phyloP scores from a whole-genome alignment of 345 rosid species.

The Citrus unshiu region DNA sequence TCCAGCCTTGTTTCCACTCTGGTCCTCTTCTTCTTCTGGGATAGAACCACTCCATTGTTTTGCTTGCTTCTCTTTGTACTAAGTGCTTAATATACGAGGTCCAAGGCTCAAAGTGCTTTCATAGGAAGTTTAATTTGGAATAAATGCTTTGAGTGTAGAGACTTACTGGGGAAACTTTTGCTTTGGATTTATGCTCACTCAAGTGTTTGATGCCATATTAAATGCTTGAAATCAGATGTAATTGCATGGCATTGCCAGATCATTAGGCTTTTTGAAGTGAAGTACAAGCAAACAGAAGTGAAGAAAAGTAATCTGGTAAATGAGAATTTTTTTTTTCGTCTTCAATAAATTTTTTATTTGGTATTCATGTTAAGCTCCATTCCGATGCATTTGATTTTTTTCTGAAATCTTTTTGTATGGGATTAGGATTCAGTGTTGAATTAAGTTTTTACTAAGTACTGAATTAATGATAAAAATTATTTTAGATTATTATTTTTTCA shows the following conservation, averaged over 20 bases:
- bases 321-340: not conserved
- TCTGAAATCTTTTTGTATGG: not conserved
- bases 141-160: conserved; percentile 34
- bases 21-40: conserved; percentile 56
- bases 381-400: not conserved
- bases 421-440: too few species aligned
- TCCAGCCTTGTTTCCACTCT: conserved; percentile 56
- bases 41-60: conserved; percentile 51
- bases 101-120: not conserved
- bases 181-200: conserved; percentile 19
- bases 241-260: not conserved
- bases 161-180: not conserved
- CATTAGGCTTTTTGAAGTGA: not conserved
- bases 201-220: conserved; percentile 10
- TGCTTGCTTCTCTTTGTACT: not conserved
- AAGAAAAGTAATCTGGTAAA: not conserved
- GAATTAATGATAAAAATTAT: too few species aligned
- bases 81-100: not conserved
- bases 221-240: not conserved
- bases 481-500: too few species aligned
- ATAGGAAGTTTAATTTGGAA: conserved; percentile 8
- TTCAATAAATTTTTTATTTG: not conserved
- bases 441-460: too few species aligned
- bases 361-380: not conserved
- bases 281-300: not conserved